Conservation (phyloP, 106 monocot genomes). For the Dendrobium nobile region DNA sequence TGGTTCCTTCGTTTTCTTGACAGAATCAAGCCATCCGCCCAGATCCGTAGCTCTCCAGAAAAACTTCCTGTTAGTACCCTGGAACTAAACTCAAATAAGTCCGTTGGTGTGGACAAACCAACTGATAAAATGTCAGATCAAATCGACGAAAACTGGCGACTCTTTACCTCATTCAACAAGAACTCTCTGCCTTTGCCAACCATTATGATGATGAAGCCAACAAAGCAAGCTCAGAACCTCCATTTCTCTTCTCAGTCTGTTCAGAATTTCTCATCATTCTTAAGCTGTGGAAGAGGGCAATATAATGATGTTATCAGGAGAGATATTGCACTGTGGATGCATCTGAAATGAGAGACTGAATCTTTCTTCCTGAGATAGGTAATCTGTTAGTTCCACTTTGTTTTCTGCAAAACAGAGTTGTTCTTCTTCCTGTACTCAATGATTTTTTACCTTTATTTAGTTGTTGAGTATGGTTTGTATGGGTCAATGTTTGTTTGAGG, state of each 20-base stretch:
- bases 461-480: too few species aligned
- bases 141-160: slow-evolving; percentile 15
- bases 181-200: slow-evolving; percentile 25
- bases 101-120: slow-evolving; percentile 8
- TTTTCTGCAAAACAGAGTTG: neutral
- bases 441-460: too few species aligned
- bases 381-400: neutral
- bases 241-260: neutral
- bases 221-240: neutral
- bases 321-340: slow-evolving; percentile 57
- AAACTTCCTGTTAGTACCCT: slow-evolving; percentile 1
- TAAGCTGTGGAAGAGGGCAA: neutral
- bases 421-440: neutral
- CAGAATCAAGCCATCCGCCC: slow-evolving; percentile 64
- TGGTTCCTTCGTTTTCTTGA: slow-evolving; percentile 61
- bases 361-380: slow-evolving; percentile 1
- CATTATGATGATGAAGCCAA: slow-evolving; percentile 39
- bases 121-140: slow-evolving; percentile 7
- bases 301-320: slow-evolving; percentile 38
- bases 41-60: slow-evolving; percentile 31
- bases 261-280: neutral
- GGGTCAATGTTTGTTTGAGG: too few species aligned
- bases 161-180: slow-evolving; percentile 27
- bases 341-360: slow-evolving; percentile 9
- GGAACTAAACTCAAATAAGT: slow-evolving; percentile 8